Evolutionary conservation across 2,329 filamentous ascomycete genomes (phyloP), one percentile per base, ranked within the genome.

Genomic region (Neofusicoccum ribis): DNA sequence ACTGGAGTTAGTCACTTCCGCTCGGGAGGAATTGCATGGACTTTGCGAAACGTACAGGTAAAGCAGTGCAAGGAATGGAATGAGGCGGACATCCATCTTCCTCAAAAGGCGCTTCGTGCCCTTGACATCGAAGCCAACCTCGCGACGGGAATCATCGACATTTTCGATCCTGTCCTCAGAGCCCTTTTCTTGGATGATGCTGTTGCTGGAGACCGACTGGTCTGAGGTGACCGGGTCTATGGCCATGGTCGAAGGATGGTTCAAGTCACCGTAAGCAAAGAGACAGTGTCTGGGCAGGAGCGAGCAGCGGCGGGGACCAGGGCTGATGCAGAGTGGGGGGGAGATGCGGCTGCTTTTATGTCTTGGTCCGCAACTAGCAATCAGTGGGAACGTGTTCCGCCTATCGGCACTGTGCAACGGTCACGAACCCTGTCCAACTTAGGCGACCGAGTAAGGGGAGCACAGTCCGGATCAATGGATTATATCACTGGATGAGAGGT

Each of bases 31-130:
- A 11, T 39, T 11, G 9, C 23, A 20, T 46, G 27, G 41, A n/a
- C 31, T 12, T 34, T 14, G 34, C 46, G 66, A 46, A 60, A 71
- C 76, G 66, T 65, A 81, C 77, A 88, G 76, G 68, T 88, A 88
- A 17, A 89, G 80, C 0, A 88, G 71, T 3, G 85, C 82, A 67
- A 88, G 82, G 73, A 87, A 84, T 0, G 86, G 86, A 50, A 88
- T 83, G 23, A 89, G 80, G 70, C 82, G 77, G 77, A 81, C 76
- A 72, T 88, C 83, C 68, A 85, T 77, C 74, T 84, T 84, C 69
- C 83, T 77, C 43, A 88, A 70, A 0, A 88, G 80, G 64, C 76
- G 79, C 68, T 80, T 85, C n/a, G 81, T 86, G 15, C 77, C 76
- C 31, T 68, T 67, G 27, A 65, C 70, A 66, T 82, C 79, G 59